phyloP scores from a whole-genome alignment of 768 basidiomycete species.

The Amylocystis lapponica region DNA sequence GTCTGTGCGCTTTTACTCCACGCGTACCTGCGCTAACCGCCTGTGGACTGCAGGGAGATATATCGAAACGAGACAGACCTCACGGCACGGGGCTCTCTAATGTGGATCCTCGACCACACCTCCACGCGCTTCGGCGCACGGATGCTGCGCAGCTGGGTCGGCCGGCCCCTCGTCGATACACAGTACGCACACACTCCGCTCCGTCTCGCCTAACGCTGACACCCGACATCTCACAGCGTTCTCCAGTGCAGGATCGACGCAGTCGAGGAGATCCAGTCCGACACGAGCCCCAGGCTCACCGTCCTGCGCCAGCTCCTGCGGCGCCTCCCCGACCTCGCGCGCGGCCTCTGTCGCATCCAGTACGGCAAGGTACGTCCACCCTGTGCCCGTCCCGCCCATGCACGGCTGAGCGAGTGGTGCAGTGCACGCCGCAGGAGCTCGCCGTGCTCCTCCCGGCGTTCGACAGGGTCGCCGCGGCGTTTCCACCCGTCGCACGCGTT shows the following conservation, averaged over 20 bases:
- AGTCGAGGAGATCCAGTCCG: constrained; percentile 72
- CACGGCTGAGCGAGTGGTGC: background rate
- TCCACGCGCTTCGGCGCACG: constrained; percentile 86
- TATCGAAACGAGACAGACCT: constrained; percentile 86
- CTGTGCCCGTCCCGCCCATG: background rate
- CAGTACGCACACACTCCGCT: constrained; percentile 34
- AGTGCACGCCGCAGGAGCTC: constrained; percentile 85
- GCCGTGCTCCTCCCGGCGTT: constrained; percentile 72
- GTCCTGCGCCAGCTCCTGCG: constrained; percentile 65
- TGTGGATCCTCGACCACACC: constrained; percentile 84
- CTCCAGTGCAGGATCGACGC: constrained; percentile 78
- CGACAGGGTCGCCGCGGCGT: constrained; percentile 59
- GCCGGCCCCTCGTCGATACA: constrained; percentile 73
- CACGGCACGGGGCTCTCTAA: constrained; percentile 64
- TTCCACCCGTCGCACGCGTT: constrained; percentile 40
- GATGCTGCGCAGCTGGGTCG: constrained; percentile 80
- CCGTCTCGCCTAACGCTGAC: background rate
- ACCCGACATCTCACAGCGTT: constrained; percentile 35
- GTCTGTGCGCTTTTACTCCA: constrained; percentile 25
- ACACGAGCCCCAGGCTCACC: constrained; percentile 55
- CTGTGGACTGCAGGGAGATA: constrained; percentile 53
- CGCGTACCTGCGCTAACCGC: background rate
- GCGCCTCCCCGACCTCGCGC: constrained; percentile 81
- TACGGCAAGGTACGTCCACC: constrained; percentile 71
- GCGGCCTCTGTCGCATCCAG: constrained; percentile 82